These are phyloP conservation scores for Ziziphus jujuba DNA, from an alignment of 306 rosid genomes.

Conservation along the genomic window DNA sequence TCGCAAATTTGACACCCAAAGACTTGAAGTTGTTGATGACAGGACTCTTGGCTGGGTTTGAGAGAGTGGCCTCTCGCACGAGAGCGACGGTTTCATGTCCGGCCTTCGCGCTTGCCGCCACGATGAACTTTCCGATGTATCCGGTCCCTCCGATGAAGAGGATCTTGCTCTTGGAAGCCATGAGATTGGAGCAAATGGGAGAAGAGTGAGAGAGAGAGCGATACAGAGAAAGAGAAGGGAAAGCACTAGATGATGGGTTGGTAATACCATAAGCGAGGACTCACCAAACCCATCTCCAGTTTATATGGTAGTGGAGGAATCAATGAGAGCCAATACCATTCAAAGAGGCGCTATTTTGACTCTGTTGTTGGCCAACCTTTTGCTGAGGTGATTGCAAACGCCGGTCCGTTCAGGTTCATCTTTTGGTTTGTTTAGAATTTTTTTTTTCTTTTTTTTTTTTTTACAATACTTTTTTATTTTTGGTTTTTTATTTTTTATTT, in stretches of 20 bases:
- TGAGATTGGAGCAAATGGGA: neutral
- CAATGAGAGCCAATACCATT: no score
- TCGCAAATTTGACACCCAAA: slow-evolving; percentile 23
- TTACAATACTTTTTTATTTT: no score
- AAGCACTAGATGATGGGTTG: neutral
- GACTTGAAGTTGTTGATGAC: slow-evolving; percentile 30
- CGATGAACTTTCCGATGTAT: slow-evolving; percentile 38
- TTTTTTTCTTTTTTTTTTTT: no score
- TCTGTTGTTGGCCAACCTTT: no score
- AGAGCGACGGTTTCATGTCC: slow-evolving; percentile 34
- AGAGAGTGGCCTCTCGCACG: slow-evolving; percentile 35
- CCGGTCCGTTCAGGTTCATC: neutral
- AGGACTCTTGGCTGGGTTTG: slow-evolving; percentile 22
- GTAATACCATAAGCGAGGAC: neutral
- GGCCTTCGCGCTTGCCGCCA: slow-evolving; percentile 41
- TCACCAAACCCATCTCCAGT: no score
- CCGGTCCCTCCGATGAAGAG: slow-evolving; percentile 43
- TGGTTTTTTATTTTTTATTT: no score
- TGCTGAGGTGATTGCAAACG: neutral
- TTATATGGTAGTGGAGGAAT: no score
- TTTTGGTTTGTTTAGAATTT: no score
- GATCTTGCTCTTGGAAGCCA: slow-evolving; percentile 32
- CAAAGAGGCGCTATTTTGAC: no score
- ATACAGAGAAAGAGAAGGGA: neutral
- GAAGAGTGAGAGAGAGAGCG: neutral